Evolutionary conservation across 164 flowering plant genomes (phyloP).

Genomic region (Platanus orientalis): DNA sequence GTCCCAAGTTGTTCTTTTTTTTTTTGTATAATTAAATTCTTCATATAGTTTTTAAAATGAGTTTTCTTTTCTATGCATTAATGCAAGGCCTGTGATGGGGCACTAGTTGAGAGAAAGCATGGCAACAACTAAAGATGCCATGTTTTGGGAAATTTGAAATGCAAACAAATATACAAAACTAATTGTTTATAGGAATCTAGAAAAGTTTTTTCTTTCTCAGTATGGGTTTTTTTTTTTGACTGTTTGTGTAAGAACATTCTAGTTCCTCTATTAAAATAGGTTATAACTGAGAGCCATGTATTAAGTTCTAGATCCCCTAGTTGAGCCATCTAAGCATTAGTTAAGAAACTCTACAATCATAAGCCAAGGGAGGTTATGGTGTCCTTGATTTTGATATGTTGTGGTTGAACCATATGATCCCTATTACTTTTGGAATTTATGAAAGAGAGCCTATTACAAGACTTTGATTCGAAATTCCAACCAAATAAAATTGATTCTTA

Average conservation of each 20-base stretch:
- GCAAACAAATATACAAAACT: too few species aligned
- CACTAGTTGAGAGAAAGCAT: neutral
- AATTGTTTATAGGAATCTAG: neutral
- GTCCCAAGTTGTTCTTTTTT: slow-evolving; percentile 27
- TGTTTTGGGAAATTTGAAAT: neutral
- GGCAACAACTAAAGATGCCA: neutral
- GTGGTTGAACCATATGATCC: neutral
- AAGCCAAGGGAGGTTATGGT: neutral
- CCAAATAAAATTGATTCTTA: too few species aligned
- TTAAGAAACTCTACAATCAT: neutral
- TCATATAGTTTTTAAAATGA: too few species aligned
- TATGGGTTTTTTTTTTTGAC: neutral
- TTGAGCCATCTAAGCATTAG: neutral
- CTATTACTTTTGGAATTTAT: neutral
- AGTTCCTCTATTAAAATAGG: neutral
- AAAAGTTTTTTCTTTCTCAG: too few species aligned
- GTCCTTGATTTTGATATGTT: neutral
- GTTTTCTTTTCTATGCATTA: too few species aligned
- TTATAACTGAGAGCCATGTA: neutral
- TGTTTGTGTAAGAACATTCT: neutral
- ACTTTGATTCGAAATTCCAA: neutral
- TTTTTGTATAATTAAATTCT: too few species aligned
- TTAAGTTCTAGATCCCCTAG: neutral
- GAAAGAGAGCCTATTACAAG: neutral
- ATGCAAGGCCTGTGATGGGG: slow-evolving; percentile 13